These are phyloP conservation scores for Penicillium sp. DNA, from an alignment of 2,329 filamentous ascomycete genomes.

Conservation along the genomic window DNA sequence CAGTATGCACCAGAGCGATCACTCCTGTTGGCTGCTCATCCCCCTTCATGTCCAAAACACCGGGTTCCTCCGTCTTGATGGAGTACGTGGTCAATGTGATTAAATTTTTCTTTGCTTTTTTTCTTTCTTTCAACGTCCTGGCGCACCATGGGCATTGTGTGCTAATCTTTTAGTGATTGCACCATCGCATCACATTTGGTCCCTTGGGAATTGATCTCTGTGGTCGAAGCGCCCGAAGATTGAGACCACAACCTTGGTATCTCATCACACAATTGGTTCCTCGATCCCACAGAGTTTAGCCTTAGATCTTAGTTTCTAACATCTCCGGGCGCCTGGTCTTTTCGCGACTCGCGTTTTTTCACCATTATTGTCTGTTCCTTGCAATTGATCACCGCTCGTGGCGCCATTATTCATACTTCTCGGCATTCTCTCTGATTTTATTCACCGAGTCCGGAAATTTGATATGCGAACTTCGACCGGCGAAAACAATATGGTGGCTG, in stretches of 20 bases:
- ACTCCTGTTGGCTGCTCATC: constrained; percentile 17
- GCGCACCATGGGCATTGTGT: no score
- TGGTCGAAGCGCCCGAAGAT: constrained; percentile 14
- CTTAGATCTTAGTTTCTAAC: constrained; percentile 14
- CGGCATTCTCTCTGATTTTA: constrained; percentile 2
- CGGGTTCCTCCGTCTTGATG: constrained; percentile 8
- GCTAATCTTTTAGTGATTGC: no score
- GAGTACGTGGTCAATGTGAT: no score
- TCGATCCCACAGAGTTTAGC: constrained; percentile 14
- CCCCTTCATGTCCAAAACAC: constrained; percentile 11
- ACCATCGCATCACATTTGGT: no score
- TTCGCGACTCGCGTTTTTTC: no score
- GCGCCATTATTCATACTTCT: no score
- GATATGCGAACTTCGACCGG: constrained; percentile 6
- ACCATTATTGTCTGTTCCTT: no score
- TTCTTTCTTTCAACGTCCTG: no score
- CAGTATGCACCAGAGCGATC: constrained; percentile 12
- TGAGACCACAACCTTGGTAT: constrained; percentile 9
- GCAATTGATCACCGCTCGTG: no score
- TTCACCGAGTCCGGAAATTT: constrained; percentile 11
- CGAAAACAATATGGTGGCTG: constrained; percentile 17
- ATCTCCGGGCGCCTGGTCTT: not conserved
- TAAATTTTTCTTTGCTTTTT: no score
- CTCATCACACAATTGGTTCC: constrained; percentile 6
- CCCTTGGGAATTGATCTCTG: not conserved